These are phyloP conservation scores for Linnemannia elongata DNA, from an alignment of 192 early-diverging fungal species.

Conservation along the genomic window DNA sequence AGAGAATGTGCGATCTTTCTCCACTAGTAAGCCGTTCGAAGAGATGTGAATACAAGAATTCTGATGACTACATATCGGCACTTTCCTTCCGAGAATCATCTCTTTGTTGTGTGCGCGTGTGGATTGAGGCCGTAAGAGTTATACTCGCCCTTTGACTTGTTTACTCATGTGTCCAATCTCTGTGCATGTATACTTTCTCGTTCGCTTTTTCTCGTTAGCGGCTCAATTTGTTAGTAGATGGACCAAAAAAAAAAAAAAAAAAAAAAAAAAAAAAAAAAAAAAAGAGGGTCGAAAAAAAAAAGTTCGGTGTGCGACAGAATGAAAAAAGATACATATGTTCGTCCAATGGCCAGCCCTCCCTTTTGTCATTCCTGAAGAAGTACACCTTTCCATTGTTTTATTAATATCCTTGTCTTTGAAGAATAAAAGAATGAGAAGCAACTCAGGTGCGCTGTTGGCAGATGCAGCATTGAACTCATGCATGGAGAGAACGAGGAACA, in stretches of 20 bases:
- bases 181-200: background rate
- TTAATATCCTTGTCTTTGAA: no score
- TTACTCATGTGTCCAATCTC: background rate
- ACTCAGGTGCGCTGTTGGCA: no score
- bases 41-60: background rate
- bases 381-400: no score
- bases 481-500: background rate
- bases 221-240: background rate
- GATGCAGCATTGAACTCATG: background rate
- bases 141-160: background rate
- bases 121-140: background rate
- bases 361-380: no score
- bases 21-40: background rate
- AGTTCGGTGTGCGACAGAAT: background rate
- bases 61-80: conserved; percentile 4
- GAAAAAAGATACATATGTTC: background rate
- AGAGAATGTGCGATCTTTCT: background rate
- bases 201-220: background rate
- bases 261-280: background rate
- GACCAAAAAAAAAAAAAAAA: background rate
- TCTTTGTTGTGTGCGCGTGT: background rate
- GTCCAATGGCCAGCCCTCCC: no score
- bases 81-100: background rate
- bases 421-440: no score
- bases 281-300: background rate